Evolutionary conservation across 148 eudicot genomes (phyloP).

Genomic region (Diospyros lotus): DNA sequence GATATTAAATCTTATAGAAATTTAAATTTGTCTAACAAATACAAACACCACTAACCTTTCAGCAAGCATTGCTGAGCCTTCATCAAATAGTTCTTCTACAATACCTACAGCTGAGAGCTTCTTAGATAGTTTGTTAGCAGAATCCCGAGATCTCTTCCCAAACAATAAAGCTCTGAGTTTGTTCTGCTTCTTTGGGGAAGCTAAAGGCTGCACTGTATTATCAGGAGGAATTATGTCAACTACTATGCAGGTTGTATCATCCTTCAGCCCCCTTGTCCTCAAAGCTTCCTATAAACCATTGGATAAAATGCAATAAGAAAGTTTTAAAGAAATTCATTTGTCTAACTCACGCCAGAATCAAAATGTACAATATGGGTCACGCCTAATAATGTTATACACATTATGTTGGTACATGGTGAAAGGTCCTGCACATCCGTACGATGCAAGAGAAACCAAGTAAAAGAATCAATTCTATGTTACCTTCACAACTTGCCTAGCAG

Average conservation of each 20-base stretch:
- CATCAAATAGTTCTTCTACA: constrained; percentile 94
- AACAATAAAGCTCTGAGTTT: constrained; percentile 52
- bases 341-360: background rate
- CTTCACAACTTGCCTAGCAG: constrained; percentile 84
- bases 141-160: constrained; percentile 46
- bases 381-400: background rate
- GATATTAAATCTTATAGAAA: background rate
- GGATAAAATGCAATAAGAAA: background rate
- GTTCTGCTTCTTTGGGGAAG: constrained; percentile 53
- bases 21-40: background rate
- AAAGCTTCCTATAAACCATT: constrained; percentile 59
- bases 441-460: background rate
- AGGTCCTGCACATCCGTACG: background rate
- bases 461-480: constrained; percentile 18
- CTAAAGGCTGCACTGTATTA: constrained; percentile 33
- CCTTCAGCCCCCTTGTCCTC: constrained; percentile 72
- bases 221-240: constrained; percentile 83
- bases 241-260: constrained; percentile 86
- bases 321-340: background rate
- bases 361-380: background rate
- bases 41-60: constrained; percentile 52
- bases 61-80: constrained; percentile 92
- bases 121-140: constrained; percentile 49
- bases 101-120: constrained; percentile 66
- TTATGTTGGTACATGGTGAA: background rate